Percentiles rank a stretch among this genome's conserved stretches.
Evolutionary conservation across 129 eudicot species (phyloP).

Genomic region (Tagetes patula): DNA sequence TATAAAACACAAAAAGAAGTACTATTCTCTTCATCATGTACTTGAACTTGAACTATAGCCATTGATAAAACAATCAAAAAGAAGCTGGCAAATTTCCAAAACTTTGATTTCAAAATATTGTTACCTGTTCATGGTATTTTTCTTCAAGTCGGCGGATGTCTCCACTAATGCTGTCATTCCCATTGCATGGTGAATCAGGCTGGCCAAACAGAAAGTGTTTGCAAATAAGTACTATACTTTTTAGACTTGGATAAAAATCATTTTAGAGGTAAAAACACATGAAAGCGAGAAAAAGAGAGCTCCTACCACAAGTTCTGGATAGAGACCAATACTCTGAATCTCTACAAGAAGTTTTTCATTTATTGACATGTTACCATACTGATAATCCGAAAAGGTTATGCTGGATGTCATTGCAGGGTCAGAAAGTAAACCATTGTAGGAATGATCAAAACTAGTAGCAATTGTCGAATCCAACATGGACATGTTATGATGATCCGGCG

Average conservation of each 20-base stretch:
- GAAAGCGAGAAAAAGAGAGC: not conserved
- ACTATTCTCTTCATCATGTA: not conserved
- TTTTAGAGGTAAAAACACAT: not conserved
- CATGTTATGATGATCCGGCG: constrained; percentile 29
- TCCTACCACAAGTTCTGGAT: constrained; percentile 64
- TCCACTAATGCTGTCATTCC: constrained; percentile 55
- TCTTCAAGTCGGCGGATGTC: constrained; percentile 63
- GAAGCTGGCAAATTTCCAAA: not conserved
- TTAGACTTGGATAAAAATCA: not conserved
- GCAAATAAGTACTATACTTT: not conserved
- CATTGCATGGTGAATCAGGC: constrained; percentile 52
- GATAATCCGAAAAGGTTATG: constrained; percentile 41
- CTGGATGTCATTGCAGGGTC: constrained; percentile 45
- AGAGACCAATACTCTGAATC: constrained; percentile 71
- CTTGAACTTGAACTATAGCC: constrained; percentile 15
- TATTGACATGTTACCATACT: constrained; percentile 57
- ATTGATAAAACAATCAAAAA: not conserved
- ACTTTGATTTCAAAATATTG: not conserved
- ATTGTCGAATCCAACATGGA: constrained; percentile 37
- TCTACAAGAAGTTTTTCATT: constrained; percentile 68
- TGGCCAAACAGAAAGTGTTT: constrained; percentile 28
- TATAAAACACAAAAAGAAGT: not conserved
- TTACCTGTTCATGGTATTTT: constrained; percentile 64
- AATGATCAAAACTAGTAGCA: constrained; percentile 41
- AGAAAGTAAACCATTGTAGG: constrained; percentile 47